Percentiles rank a stretch among this genome's conserved stretches.
These are phyloP conservation scores for Bisporella sp. DNA, from an alignment of 2,329 filamentous ascomycete genomes.

Conservation along the genomic window DNA sequence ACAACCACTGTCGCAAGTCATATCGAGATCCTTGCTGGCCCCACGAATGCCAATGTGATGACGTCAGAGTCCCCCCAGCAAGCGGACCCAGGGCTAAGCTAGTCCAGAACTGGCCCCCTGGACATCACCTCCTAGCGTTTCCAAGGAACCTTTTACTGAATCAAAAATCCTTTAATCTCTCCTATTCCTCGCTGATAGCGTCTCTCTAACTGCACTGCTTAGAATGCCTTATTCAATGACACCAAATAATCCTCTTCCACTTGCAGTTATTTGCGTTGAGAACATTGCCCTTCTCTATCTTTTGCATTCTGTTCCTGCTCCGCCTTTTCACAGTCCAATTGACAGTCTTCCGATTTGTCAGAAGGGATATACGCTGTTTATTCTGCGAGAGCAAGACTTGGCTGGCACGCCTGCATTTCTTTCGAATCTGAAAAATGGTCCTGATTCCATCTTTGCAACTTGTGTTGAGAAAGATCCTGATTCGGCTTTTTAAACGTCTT, in stretches of 20 bases:
- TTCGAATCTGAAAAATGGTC: conserved; percentile 9
- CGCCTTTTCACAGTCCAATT: conserved; percentile 7
- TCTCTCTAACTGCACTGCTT: too few relatives aligned
- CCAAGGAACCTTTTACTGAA: too few relatives aligned
- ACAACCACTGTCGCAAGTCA: too few relatives aligned
- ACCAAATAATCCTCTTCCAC: conserved; percentile 3
- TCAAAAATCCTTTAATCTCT: too few relatives aligned
- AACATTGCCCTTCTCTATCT: conserved; percentile 10
- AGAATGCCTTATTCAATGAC: not conserved
- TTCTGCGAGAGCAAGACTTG: conserved; percentile 5
- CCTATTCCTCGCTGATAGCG: too few relatives aligned
- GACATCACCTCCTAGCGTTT: too few relatives aligned
- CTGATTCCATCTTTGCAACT: conserved; percentile 6
- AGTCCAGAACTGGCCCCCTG: too few relatives aligned
- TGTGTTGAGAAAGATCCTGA: conserved; percentile 2
- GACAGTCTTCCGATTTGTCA: conserved; percentile 3
- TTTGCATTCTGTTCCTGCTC: conserved; percentile 9
- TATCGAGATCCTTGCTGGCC: too few relatives aligned
- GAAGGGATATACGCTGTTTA: conserved; percentile 6
- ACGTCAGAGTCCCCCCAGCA: too few relatives aligned
- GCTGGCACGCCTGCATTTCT: conserved; percentile 8
- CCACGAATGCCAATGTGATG: too few relatives aligned
- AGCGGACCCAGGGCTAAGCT: too few relatives aligned
- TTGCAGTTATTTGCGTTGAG: conserved; percentile 4
- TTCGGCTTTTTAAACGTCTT: conserved; percentile 4